A percentile compares a stretch with the other conserved stretches of the same genome.
phyloP scores from a whole-genome alignment of 495 filamentous ascomycete species.

The Amphirosellinia nigrospora region DNA sequence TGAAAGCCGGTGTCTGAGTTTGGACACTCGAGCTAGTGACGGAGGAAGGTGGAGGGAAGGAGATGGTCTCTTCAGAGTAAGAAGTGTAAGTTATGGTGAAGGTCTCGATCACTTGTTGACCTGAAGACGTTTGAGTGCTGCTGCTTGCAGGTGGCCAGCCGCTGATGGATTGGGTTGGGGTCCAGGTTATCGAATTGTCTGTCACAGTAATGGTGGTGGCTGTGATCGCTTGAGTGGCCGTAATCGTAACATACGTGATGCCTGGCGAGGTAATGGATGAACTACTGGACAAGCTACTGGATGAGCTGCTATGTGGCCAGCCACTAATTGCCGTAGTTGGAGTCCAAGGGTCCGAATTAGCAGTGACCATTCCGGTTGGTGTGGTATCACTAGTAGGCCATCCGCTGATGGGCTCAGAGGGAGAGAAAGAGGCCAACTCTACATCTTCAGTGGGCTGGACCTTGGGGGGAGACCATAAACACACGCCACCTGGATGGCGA shows the following conservation, averaged over 20 bases:
- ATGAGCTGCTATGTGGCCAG: constrained; percentile 4
- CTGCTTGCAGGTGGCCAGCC: constrained; percentile 18
- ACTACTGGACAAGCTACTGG: too few relatives aligned
- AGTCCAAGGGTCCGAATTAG: constrained; percentile 2
- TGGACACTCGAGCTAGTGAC: not conserved
- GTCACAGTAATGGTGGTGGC: constrained; percentile 26
- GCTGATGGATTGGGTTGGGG: constrained; percentile 16
- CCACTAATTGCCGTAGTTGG: constrained; percentile 3
- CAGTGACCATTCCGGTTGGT: not conserved
- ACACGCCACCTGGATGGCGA: constrained; percentile 14
- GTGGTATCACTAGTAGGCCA: constrained; percentile 13
- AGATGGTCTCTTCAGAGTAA: constrained; percentile 18
- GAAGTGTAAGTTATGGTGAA: constrained; percentile 25
- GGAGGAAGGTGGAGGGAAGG: not conserved
- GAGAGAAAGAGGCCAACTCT: constrained; percentile 1
- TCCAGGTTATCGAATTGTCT: constrained; percentile 23
- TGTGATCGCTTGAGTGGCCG: constrained; percentile 1
- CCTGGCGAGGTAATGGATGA: not conserved
- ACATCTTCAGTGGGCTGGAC: not conserved
- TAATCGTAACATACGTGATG: not conserved
- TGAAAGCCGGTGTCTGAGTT: constrained; percentile 2
- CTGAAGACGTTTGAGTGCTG: constrained; percentile 4
- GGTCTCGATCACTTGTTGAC: constrained; percentile 18
- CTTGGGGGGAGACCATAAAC: constrained; percentile 18
- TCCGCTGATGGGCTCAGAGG: constrained; percentile 8